phyloP scores from a whole-genome alignment of 2,329 filamentous ascomycete genomes.

The Aspergillus sp. region DNA sequence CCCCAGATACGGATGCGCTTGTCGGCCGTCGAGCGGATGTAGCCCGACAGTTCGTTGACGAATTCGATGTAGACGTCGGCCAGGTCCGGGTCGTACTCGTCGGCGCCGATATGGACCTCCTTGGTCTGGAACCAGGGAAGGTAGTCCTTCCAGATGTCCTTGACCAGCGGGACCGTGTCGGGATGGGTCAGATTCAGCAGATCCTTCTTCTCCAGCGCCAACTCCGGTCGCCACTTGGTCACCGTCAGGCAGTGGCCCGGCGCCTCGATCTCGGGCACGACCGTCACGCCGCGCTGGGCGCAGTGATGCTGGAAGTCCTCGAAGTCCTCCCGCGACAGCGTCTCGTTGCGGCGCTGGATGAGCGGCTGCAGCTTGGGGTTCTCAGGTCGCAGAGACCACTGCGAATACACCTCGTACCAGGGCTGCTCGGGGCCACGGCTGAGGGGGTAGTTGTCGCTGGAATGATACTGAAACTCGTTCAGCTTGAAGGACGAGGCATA shows the following conservation, averaged over 20 bases:
- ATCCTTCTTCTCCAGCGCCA: conserved; percentile 42
- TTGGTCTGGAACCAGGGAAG: conserved; percentile 49
- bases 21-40: conserved; percentile 32
- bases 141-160: conserved; percentile 47
- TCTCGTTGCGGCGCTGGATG: conserved; percentile 45
- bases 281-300: conserved; percentile 46
- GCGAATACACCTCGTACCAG: conserved; percentile 43
- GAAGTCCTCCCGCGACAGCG: conserved; percentile 44
- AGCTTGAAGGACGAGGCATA: conserved; percentile 56
- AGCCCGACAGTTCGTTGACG: conserved; percentile 44
- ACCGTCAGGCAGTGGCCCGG: conserved; percentile 50
- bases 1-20: conserved; percentile 50
- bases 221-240: conserved; percentile 50
- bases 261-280: conserved; percentile 52
- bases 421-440: conserved; percentile 41
- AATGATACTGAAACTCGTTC: conserved; percentile 50
- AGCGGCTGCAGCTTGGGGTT: conserved; percentile 40
- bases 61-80: conserved; percentile 44
- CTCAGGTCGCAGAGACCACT: conserved; percentile 48
- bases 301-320: conserved; percentile 46
- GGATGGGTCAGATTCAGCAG: conserved; percentile 49
- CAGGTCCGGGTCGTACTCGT: conserved; percentile 43
- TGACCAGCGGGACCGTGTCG: conserved; percentile 44
- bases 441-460: conserved; percentile 49
- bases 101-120: conserved; percentile 48